Evolutionary conservation across 2,329 filamentous ascomycete species (phyloP), one percentile per base, ranked within the genome.

Genomic region (Fusarium oligoseptatum): DNA sequence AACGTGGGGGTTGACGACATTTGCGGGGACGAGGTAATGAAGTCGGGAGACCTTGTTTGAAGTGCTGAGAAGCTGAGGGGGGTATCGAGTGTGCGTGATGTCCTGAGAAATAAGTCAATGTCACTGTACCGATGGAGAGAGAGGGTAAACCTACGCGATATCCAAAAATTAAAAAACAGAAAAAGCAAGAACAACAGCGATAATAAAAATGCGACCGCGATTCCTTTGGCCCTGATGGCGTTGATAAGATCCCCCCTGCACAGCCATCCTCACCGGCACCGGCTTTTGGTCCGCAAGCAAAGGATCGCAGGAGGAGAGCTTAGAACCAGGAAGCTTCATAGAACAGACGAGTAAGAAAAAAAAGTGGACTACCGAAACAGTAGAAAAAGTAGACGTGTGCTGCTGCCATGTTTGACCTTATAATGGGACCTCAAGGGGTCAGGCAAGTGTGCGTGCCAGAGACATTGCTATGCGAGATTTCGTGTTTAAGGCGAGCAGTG

Each of bases 1-100:
- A 4, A 77, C 60, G 6, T 68, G 60, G 3, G 43, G 56, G 4
- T 66, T 76, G n/a, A 65, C 41, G 20, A 63, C 27, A 17, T 67
- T 72, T 0, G 75, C 66, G 4, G 76, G 76, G 9, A 78, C 63
- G 7, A 78, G 73, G 24, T 77, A 78, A 27, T 78, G 76, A 43
- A 75, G 70, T 27, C 50, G 32, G 0, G 72, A 75, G 17, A 62
- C 52, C 17, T 45, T 58, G 14, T 70, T 36, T 0, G 66, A 65
- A 0, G 43, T 60, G 14, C 52, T 41, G 3, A 69, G 52, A 14
- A 70, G 34, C 17, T 70, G 43, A 17, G 60, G 57, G 22, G 66
- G 60, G 12, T 22, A 55, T 7, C 24, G 20, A 15, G 55, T 32
- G 6, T 65, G 50, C 1, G 36, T 48, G 8, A 65, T 27, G 20